Conservation (phyloP, 495 filamentous ascomycete species). For the Aspergillus cristatus region DNA sequence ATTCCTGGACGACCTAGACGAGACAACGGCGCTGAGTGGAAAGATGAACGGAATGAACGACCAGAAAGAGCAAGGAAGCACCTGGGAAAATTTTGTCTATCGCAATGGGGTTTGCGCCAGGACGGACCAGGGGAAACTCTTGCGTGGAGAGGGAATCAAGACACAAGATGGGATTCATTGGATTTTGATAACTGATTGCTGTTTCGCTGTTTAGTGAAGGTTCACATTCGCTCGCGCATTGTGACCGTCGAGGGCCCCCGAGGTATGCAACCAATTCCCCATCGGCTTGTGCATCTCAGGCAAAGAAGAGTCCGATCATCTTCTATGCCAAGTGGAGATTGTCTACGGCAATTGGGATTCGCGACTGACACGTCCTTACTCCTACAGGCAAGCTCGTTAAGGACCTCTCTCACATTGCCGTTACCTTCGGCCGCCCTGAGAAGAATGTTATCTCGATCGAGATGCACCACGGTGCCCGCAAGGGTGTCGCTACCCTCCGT, state of each 20-base stretch:
- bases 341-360: too few species aligned
- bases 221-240: conserved; percentile 88
- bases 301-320: not conserved
- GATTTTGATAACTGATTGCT: conserved; percentile 17
- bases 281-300: not conserved
- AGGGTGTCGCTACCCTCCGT: conserved; percentile 94
- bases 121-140: not conserved
- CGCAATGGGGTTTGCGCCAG: too few species aligned
- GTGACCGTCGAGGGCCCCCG: conserved; percentile 95
- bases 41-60: not conserved
- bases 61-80: too few species aligned
- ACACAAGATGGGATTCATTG: not conserved
- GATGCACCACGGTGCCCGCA: conserved; percentile 93
- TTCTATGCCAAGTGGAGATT: not conserved
- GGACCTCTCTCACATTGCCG: conserved; percentile 90
- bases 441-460: conserved; percentile 84
- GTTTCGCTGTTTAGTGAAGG: conserved; percentile 62
- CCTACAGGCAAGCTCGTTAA: conserved; percentile 77
- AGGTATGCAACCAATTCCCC: conserved; percentile 40
- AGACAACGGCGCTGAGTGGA: not conserved
- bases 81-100: too few species aligned
- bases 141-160: not conserved
- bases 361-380: too few species aligned
- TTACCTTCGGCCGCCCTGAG: conserved; percentile 82
- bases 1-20: not conserved